These are phyloP conservation scores for Juglanconis oblonga DNA, from an alignment of 2,329 filamentous ascomycete species.

Conservation along the genomic window DNA sequence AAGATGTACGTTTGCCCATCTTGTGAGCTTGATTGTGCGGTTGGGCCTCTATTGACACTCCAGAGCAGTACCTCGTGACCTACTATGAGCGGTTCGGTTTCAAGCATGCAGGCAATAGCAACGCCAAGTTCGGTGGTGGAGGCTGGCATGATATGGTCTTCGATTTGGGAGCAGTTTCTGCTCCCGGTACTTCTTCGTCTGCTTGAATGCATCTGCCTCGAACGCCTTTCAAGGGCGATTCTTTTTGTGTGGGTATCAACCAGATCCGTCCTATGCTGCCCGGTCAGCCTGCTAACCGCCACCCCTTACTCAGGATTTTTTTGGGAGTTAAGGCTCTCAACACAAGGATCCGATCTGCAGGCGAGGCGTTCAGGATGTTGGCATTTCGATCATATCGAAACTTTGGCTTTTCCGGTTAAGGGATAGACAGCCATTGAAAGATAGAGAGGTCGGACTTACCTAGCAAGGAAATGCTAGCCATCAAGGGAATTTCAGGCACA, in stretches of 20 bases:
- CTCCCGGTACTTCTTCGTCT: slow-evolving; percentile 8
- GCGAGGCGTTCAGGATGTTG: slow-evolving; percentile 20
- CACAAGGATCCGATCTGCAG: slow-evolving; percentile 13
- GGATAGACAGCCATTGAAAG: slow-evolving; percentile 17
- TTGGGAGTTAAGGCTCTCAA: slow-evolving; percentile 7
- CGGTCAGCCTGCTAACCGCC: slow-evolving; percentile 3
- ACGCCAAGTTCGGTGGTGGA: slow-evolving; percentile 71
- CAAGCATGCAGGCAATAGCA: slow-evolving; percentile 63
- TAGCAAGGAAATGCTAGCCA: slow-evolving; percentile 8
- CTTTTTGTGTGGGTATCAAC: slow-evolving; percentile 3
- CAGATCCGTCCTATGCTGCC: neutral
- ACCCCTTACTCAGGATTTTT: neutral
- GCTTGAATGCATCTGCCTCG: slow-evolving; percentile 15
- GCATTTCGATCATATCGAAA: slow-evolving; percentile 10
- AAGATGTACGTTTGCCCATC: slow-evolving; percentile 50
- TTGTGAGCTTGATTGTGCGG: neutral
- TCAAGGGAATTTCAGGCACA: neutral
- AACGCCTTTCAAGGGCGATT: slow-evolving; percentile 2
- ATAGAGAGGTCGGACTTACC: slow-evolving; percentile 13
- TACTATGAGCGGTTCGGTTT: slow-evolving; percentile 82
- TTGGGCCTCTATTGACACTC: neutral
- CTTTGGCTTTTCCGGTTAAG: slow-evolving; percentile 16
- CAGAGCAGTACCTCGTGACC: slow-evolving; percentile 55
- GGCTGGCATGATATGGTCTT: slow-evolving; percentile 79
- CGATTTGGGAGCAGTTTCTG: slow-evolving; percentile 10